These are phyloP conservation scores for Echria macrotheca DNA, from an alignment of 495 filamentous ascomycete genomes.

Conservation along the genomic window DNA sequence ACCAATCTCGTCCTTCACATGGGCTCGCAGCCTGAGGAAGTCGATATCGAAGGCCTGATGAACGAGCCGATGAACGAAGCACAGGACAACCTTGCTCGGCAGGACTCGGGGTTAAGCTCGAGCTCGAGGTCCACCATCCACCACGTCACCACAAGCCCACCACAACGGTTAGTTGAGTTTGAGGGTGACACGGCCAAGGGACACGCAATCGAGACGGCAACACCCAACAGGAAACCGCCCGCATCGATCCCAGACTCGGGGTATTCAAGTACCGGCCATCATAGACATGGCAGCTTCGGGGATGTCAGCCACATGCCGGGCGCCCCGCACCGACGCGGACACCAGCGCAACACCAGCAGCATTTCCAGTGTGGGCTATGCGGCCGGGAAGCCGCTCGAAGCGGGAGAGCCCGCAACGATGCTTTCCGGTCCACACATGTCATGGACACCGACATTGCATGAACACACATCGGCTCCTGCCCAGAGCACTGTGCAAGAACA, in stretches of 20 bases:
- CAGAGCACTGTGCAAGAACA: no score
- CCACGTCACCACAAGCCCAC: conserved; percentile 26
- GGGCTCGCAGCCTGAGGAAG: conserved; percentile 26
- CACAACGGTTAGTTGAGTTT: conserved; percentile 9
- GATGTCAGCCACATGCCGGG: conserved; percentile 5
- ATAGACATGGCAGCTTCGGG: conserved; percentile 20
- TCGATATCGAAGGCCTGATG: conserved; percentile 27
- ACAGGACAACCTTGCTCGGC: conserved; percentile 20
- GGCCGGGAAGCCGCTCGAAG: no score
- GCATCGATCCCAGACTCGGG: conserved; percentile 25
- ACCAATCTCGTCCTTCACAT: conserved; percentile 27
- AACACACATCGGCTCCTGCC: no score
- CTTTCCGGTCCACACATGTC: no score
- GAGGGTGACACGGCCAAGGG: neutral
- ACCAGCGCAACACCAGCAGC: conserved; percentile 2
- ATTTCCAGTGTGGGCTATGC: no score
- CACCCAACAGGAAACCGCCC: conserved; percentile 6
- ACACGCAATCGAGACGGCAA: neutral
- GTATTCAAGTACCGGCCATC: conserved; percentile 15
- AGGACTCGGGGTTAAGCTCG: conserved; percentile 21
- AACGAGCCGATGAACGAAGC: no score
- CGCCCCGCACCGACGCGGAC: neutral
- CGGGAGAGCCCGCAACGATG: no score
- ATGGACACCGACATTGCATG: no score
- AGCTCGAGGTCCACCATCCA: conserved; percentile 23